Evolutionary conservation across 2,329 filamentous ascomycete species (phyloP).

Genomic region (Neofusicoccum cordaticola): DNA sequence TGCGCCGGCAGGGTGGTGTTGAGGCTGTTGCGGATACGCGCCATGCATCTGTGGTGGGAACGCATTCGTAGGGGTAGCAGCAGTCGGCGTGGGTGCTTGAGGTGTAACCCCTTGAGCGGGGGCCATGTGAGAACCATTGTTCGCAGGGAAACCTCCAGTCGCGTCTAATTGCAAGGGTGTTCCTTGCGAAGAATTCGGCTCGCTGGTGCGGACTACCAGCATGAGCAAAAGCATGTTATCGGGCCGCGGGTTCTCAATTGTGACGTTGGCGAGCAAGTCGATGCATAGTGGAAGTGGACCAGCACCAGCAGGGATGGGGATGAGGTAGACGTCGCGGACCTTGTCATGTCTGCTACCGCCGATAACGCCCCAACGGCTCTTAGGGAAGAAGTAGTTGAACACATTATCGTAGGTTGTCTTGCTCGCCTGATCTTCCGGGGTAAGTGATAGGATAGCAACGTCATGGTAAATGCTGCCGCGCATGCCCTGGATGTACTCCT

Average conservation of each 20-base stretch:
- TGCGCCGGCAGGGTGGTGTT: slow-evolving; percentile 19
- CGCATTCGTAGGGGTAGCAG: not conserved
- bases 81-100: slow-evolving; percentile 19
- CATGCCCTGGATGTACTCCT: slow-evolving; percentile 85
- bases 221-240: slow-evolving; percentile 80
- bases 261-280: slow-evolving; percentile 80
- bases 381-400: slow-evolving; percentile 82
- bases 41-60: not conserved
- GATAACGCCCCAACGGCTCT: slow-evolving; percentile 83
- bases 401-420: slow-evolving; percentile 67
- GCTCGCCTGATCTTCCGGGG: slow-evolving; percentile 57
- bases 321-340: slow-evolving; percentile 86
- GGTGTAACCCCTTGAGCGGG: not conserved
- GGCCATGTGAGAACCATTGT: slow-evolving; percentile 21
- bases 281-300: slow-evolving; percentile 76
- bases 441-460: slow-evolving; percentile 74
- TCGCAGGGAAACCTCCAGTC: slow-evolving; percentile 20
- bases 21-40: not conserved
- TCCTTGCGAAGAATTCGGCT: slow-evolving; percentile 32
- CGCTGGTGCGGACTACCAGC: slow-evolving; percentile 65
- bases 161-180: slow-evolving; percentile 29
- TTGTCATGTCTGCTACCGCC: slow-evolving; percentile 64
- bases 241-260: slow-evolving; percentile 66
- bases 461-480: slow-evolving; percentile 80
- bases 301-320: slow-evolving; percentile 75